These are phyloP conservation scores for Somion occarium DNA, from an alignment of 1,284 basidiomycete genomes.

Conservation along the genomic window DNA sequence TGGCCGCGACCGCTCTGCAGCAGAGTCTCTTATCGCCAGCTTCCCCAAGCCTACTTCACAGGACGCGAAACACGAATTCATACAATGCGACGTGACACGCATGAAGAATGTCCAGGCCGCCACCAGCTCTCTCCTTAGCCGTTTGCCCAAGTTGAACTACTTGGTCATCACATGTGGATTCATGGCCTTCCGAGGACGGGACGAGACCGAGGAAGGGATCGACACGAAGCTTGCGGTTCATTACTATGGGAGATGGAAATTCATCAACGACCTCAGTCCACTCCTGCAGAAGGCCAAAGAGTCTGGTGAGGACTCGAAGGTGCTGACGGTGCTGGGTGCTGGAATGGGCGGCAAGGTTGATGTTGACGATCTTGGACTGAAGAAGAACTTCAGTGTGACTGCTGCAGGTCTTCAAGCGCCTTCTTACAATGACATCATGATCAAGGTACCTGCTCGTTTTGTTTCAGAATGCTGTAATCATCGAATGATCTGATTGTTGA, in stretches of 20 bases:
- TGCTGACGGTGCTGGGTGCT: conserved; percentile 18
- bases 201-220: conserved; percentile 23
- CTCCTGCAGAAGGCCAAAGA: conserved; percentile 17
- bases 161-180: conserved; percentile 29
- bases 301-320: conserved; percentile 21
- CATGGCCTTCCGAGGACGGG: conserved; percentile 23
- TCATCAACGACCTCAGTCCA: conserved; percentile 21
- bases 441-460: conserved; percentile 23
- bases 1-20: conserved; percentile 28
- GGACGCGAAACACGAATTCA: conserved; percentile 27
- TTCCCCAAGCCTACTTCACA: conserved; percentile 21
- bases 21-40: conserved; percentile 29
- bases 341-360: conserved; percentile 22
- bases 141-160: conserved; percentile 28
- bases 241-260: conserved; percentile 26
- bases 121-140: conserved; percentile 19
- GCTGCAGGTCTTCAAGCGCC: conserved; percentile 19
- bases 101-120: conserved; percentile 28
- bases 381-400: conserved; percentile 23
- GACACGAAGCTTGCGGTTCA: conserved; percentile 20
- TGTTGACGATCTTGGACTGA: conserved; percentile 28
- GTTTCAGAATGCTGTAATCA: background rate
- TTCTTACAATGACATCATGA: conserved; percentile 31
- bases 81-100: conserved; percentile 29
- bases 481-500: conserved; percentile 5